Conservation (phyloP, 441 rosid species). For the Rhodomyrtus psidioides region DNA sequence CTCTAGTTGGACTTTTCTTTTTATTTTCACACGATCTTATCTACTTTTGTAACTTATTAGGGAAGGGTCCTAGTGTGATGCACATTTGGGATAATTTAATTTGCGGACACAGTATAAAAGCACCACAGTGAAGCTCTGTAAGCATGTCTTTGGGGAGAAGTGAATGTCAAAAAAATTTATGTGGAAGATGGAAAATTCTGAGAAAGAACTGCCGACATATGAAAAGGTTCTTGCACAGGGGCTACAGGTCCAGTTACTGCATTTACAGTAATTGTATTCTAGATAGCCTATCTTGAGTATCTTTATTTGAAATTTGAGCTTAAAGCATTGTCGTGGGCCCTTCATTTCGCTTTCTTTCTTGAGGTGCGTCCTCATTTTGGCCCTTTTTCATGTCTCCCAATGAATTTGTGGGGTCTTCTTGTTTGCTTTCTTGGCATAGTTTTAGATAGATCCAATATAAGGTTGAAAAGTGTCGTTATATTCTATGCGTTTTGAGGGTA, state of each 20-base stretch:
- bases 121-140: background rate
- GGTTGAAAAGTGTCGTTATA: background rate
- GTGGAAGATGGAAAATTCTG: background rate
- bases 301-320: background rate
- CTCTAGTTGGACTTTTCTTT: background rate
- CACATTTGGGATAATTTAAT: background rate
- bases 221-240: background rate
- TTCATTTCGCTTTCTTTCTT: background rate
- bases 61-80: background rate
- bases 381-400: background rate
- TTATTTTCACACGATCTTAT: background rate
- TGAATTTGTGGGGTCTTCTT: background rate
- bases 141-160: background rate
- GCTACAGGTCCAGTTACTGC: background rate
- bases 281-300: background rate
- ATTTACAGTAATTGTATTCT: background rate
- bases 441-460: background rate
- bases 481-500: background rate
- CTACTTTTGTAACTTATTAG: background rate
- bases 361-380: background rate
- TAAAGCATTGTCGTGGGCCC: background rate
- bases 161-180: background rate
- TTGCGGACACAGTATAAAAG: background rate
- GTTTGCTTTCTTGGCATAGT: background rate
- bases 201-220: background rate